phyloP scores from a whole-genome alignment of 768 basidiomycete genomes.

The Mycena belliarum region DNA sequence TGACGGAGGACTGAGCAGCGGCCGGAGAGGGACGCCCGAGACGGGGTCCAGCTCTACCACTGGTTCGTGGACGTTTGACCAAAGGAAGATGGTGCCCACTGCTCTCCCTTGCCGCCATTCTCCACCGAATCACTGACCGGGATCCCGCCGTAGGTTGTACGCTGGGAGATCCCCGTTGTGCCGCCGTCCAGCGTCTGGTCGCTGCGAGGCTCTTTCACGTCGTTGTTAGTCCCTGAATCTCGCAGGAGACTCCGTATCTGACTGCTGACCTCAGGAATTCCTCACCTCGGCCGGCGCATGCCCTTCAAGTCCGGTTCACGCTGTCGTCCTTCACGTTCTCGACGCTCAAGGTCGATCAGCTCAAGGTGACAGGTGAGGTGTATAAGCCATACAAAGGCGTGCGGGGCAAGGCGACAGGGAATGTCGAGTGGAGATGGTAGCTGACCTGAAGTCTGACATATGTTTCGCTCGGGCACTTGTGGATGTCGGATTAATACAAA shows the following conservation, averaged over 20 bases:
- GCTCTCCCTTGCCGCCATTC: not conserved
- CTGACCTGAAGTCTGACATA: not conserved
- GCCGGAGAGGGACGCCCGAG: slow-evolving; percentile 33
- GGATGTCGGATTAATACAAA: too few relatives aligned
- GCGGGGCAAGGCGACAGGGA: slow-evolving; percentile 63
- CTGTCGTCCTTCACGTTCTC: slow-evolving; percentile 76
- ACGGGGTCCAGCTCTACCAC: slow-evolving; percentile 36
- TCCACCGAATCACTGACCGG: slow-evolving; percentile 3
- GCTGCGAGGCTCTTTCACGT: slow-evolving; percentile 76
- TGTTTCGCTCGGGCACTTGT: too few relatives aligned
- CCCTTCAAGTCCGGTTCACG: slow-evolving; percentile 72
- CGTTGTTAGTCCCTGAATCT: slow-evolving; percentile 44
- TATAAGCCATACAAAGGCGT: slow-evolving; percentile 96
- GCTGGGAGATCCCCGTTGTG: slow-evolving; percentile 76
- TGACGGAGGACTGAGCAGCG: slow-evolving; percentile 42
- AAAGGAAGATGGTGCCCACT: slow-evolving; percentile 54
- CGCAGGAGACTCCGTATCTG: not conserved
- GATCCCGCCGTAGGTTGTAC: slow-evolving; percentile 55
- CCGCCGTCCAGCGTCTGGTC: slow-evolving; percentile 70
- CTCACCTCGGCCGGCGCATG: slow-evolving; percentile 68
- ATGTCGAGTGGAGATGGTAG: slow-evolving; percentile 69
- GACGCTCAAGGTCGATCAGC: slow-evolving; percentile 80
- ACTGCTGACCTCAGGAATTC: slow-evolving; percentile 28
- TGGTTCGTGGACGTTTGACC: slow-evolving; percentile 83
- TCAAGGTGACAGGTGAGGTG: slow-evolving; percentile 73